A percentile compares a stretch with the other conserved stretches of the same genome.
Evolutionary conservation across 2,329 filamentous ascomycete species (phyloP).

Genomic region (Seiridium cupressi): DNA sequence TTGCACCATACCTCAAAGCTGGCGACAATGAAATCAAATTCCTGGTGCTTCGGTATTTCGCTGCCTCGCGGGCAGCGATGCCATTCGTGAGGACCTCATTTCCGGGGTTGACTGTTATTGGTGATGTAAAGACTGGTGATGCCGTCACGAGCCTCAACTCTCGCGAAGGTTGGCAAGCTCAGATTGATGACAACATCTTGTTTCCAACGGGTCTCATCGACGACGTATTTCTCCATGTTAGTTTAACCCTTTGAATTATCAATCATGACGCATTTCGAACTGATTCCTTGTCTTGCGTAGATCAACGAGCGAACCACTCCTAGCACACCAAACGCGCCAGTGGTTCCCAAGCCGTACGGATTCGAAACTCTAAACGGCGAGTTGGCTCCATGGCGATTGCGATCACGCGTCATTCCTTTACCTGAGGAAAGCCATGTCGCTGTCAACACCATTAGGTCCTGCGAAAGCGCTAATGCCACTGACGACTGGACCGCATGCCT

Average conservation of each 20-base stretch:
- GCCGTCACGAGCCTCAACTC: background rate
- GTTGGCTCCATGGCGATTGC: slow-evolving; percentile 3
- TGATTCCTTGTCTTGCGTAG: background rate
- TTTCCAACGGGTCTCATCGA: slow-evolving; percentile 1
- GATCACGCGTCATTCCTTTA: background rate
- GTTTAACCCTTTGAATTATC: background rate
- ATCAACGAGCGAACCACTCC: slow-evolving; percentile 3
- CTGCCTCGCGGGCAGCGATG: background rate
- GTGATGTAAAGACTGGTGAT: background rate
- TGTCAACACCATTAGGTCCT: background rate
- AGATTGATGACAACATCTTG: background rate
- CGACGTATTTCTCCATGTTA: slow-evolving; percentile 4
- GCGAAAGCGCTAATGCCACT: background rate
- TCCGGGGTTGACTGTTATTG: slow-evolving; percentile 3
- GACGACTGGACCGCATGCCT: background rate
- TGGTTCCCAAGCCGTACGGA: background rate
- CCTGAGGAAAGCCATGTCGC: background rate
- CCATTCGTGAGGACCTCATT: slow-evolving; percentile 3
- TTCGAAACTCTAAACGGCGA: slow-evolving; percentile 5
- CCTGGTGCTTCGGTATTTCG: slow-evolving; percentile 1
- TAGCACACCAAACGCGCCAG: background rate
- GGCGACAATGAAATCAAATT: background rate
- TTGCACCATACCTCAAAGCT: background rate
- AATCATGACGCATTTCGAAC: background rate
- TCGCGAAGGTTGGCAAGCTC: background rate